phyloP scores from a whole-genome alignment of 331 rosid genomes.

The Arachis monticola region DNA sequence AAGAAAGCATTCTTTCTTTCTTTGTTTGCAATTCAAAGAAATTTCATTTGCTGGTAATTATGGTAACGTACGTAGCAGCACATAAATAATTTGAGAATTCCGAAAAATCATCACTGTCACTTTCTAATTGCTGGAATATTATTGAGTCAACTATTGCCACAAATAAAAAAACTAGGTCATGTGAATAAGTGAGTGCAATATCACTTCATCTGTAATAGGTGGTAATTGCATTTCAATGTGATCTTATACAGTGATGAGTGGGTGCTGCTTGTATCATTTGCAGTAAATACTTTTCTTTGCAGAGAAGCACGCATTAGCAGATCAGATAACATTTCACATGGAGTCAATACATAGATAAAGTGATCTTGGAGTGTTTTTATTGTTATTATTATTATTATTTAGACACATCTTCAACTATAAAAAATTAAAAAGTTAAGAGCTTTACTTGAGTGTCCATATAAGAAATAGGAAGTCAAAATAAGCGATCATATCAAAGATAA shows the following conservation, averaged over 20 bases:
- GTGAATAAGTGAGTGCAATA: background rate
- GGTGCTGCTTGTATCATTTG: background rate
- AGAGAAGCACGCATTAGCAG: constrained; percentile 26
- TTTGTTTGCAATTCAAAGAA: background rate
- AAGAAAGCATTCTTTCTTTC: background rate
- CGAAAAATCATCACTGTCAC: background rate
- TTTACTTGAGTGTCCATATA: no score
- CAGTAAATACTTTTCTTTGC: constrained; percentile 25
- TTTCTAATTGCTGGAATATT: background rate
- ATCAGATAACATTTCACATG: constrained; percentile 20
- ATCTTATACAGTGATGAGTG: background rate
- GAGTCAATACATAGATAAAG: constrained; percentile 8
- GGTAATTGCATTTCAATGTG: constrained; percentile 17
- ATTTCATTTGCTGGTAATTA: background rate
- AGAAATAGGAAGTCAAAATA: constrained; percentile 15
- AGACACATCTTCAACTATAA: no score
- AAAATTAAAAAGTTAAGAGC: background rate
- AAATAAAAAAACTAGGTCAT: constrained; percentile 12
- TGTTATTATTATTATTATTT: background rate
- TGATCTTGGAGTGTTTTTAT: background rate
- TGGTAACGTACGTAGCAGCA: no score
- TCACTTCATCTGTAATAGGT: constrained; percentile 6
- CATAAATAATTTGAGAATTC: background rate
- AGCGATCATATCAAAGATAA: constrained; percentile 6
- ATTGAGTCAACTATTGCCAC: constrained; percentile 7